A percentile compares a stretch with the other conserved stretches of the same genome.
These are phyloP conservation scores for Syzygium jambos DNA, from an alignment of 345 rosid species.

Conservation along the genomic window DNA sequence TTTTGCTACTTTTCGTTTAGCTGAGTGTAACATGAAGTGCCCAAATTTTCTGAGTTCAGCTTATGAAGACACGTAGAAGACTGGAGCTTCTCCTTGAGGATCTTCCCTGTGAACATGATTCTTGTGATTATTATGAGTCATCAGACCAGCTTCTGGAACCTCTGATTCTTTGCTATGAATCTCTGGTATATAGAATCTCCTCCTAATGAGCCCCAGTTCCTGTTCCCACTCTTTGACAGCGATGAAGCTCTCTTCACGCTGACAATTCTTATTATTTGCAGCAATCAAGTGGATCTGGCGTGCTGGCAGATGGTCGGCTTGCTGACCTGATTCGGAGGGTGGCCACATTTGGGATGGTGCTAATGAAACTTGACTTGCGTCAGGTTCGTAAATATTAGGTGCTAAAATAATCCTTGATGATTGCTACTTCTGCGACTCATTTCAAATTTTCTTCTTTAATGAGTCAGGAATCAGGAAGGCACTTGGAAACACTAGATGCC, in stretches of 20 bases:
- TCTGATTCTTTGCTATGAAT: slow-evolving; percentile 77
- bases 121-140: slow-evolving; percentile 73
- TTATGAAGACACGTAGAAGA: slow-evolving; percentile 65
- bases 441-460: neutral
- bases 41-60: slow-evolving; percentile 35
- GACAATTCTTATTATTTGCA: slow-evolving; percentile 13
- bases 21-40: neutral
- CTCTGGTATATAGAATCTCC: slow-evolving; percentile 39
- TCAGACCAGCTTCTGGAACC: slow-evolving; percentile 79
- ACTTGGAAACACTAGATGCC: slow-evolving; percentile 79
- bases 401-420: neutral
- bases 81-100: slow-evolving; percentile 88
- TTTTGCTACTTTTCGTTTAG: neutral
- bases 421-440: neutral
- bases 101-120: slow-evolving; percentile 84
- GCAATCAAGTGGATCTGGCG: slow-evolving; percentile 86
- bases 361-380: slow-evolving; percentile 95
- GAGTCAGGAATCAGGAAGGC: slow-evolving; percentile 83
- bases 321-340: slow-evolving; percentile 93
- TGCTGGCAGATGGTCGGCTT: slow-evolving; percentile 86
- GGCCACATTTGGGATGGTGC: slow-evolving; percentile 81
- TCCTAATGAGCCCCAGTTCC: neutral
- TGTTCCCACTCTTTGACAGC: neutral
- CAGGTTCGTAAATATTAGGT: slow-evolving; percentile 39
- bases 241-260: neutral